These are phyloP conservation scores for Pyrenochaeta sp. DNA, from an alignment of 2,329 filamentous ascomycete species.

Conservation along the genomic window DNA sequence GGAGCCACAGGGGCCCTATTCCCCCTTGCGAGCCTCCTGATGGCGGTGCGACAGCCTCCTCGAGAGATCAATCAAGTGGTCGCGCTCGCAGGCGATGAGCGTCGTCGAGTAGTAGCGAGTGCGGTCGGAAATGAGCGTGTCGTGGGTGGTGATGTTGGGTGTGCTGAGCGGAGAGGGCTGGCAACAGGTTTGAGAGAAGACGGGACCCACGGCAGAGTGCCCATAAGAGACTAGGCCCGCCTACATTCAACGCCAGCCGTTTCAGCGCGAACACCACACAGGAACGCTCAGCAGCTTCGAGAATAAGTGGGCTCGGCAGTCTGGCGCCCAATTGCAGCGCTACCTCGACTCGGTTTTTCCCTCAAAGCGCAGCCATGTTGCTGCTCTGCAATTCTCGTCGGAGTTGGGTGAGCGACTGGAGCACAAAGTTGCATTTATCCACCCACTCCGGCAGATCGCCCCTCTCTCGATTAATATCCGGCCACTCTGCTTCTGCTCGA, in stretches of 20 bases:
- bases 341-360: neutral
- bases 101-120: slow-evolving; percentile 22
- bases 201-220: slow-evolving; percentile 32
- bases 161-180: slow-evolving; percentile 16
- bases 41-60: slow-evolving; percentile 22
- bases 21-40: slow-evolving; percentile 34
- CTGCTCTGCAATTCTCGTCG: slow-evolving; percentile 5
- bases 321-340: slow-evolving; percentile 11
- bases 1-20: slow-evolving; percentile 39
- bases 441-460: slow-evolving; percentile 27
- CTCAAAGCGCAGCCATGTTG: slow-evolving; percentile 1
- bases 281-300: slow-evolving; percentile 14
- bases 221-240: slow-evolving; percentile 9
- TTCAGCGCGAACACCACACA: slow-evolving; percentile 36
- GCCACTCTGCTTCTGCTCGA: slow-evolving; percentile 20
- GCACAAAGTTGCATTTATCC: slow-evolving; percentile 29
- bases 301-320: slow-evolving; percentile 17
- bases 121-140: slow-evolving; percentile 28
- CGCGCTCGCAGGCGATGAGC: slow-evolving; percentile 22
- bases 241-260: slow-evolving; percentile 25
- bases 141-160: slow-evolving; percentile 30
- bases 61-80: slow-evolving; percentile 15
- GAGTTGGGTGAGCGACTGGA: slow-evolving; percentile 4
- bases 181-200: slow-evolving; percentile 30
- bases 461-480: slow-evolving; percentile 34